Evolutionary conservation across 352 stramenopile species (phyloP).

Genomic region (Phytophthora colocasiae): DNA sequence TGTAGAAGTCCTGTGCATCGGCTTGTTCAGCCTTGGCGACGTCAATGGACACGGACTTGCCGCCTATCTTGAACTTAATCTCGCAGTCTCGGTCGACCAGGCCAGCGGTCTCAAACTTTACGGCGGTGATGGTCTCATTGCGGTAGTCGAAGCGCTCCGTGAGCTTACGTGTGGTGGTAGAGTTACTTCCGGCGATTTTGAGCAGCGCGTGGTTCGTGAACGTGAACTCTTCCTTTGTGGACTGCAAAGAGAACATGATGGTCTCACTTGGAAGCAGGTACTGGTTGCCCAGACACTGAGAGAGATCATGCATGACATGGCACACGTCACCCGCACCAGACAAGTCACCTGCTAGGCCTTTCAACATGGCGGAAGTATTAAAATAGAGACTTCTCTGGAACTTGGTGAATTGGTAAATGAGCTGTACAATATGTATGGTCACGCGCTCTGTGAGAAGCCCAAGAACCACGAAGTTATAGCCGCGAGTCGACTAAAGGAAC

Average conservation of each 20-base stretch:
- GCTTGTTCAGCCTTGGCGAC: slow-evolving; percentile 52
- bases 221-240: slow-evolving; percentile 67
- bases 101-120: slow-evolving; percentile 61
- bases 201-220: slow-evolving; percentile 74
- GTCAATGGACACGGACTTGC: slow-evolving; percentile 55
- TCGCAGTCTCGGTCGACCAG: slow-evolving; percentile 62
- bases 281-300: slow-evolving; percentile 36
- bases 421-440: background rate
- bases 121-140: slow-evolving; percentile 34
- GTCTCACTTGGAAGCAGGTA: slow-evolving; percentile 57
- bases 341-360: slow-evolving; percentile 59
- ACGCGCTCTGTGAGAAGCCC: no score
- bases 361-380: slow-evolving; percentile 46
- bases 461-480: slow-evolving; percentile 7
- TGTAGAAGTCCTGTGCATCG: slow-evolving; percentile 52
- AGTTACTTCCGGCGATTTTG: slow-evolving; percentile 42
- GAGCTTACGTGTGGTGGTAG: slow-evolving; percentile 65
- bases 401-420: slow-evolving; percentile 20
- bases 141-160: slow-evolving; percentile 54
- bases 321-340: slow-evolving; percentile 65
- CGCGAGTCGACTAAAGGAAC: slow-evolving; percentile 14
- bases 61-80: slow-evolving; percentile 63
- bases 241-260: slow-evolving; percentile 62
- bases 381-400: background rate
- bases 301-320: slow-evolving; percentile 47